Evolutionary conservation across 169 alveolate species (phyloP).

Genomic region (Plasmodium fragile): DNA sequence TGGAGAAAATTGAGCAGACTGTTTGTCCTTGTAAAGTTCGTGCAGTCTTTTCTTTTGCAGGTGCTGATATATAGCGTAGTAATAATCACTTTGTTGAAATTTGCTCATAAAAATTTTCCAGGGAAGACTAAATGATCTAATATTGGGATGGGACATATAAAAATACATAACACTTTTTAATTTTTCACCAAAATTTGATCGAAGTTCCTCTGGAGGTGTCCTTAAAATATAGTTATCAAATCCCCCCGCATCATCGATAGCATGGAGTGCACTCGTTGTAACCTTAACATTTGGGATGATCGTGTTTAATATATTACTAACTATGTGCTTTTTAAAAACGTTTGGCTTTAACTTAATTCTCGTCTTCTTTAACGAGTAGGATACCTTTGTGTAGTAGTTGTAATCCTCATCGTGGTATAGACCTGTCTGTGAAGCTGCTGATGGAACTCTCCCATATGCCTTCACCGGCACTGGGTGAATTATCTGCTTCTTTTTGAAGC

Average conservation of each 20-base stretch:
- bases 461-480: constrained; percentile 91
- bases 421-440: constrained; percentile 92
- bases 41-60: constrained; percentile 76
- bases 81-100: constrained; percentile 78
- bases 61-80: constrained; percentile 82
- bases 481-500: constrained; percentile 88
- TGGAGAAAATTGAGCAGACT: constrained; percentile 81
- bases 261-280: constrained; percentile 90
- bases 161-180: constrained; percentile 88
- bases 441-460: constrained; percentile 91
- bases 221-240: constrained; percentile 89
- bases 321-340: constrained; percentile 85
- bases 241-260: constrained; percentile 91
- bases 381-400: constrained; percentile 87
- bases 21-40: constrained; percentile 67
- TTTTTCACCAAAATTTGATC: constrained; percentile 89
- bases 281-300: constrained; percentile 87
- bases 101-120: constrained; percentile 85
- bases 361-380: constrained; percentile 86
- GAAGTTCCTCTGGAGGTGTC: constrained; percentile 91
- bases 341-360: constrained; percentile 85
- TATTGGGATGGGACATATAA: constrained; percentile 79
- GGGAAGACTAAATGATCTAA: constrained; percentile 78
- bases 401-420: constrained; percentile 91
- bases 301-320: constrained; percentile 83